Percentiles rank a stretch among this genome's conserved stretches.
Evolutionary conservation across 2,329 filamentous ascomycete genomes (phyloP).

Genomic region (Coniochaeta ligniaria): DNA sequence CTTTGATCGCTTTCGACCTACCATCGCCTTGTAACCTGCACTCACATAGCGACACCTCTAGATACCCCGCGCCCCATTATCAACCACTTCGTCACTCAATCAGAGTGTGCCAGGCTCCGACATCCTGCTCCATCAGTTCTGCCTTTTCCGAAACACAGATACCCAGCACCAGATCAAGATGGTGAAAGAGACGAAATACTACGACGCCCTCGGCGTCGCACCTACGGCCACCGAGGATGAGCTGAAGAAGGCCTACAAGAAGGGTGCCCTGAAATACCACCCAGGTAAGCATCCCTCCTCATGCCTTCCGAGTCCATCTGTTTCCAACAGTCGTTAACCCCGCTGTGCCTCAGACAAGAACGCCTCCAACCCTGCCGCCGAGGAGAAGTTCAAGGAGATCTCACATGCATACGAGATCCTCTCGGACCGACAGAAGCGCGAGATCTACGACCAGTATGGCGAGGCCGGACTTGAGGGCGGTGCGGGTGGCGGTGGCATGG

Average conservation of each 20-base stretch:
- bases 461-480: slow-evolving; percentile 93
- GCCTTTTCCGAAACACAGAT: neutral
- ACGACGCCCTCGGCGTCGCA: slow-evolving; percentile 70
- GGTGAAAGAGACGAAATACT: slow-evolving; percentile 41
- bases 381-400: slow-evolving; percentile 97
- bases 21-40: neutral
- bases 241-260: slow-evolving; percentile 87
- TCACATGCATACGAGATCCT: slow-evolving; percentile 94
- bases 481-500: slow-evolving; percentile 74
- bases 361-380: slow-evolving; percentile 82
- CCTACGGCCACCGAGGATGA: slow-evolving; percentile 76
- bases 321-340: neutral
- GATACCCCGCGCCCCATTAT: neutral
- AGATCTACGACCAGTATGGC: slow-evolving; percentile 93
- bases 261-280: slow-evolving; percentile 75
- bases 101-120: slow-evolving; percentile 6
- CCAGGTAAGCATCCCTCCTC: slow-evolving; percentile 53
- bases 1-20: neutral
- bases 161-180: slow-evolving; percentile 15
- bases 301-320: neutral
- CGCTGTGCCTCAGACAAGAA: slow-evolving; percentile 78
- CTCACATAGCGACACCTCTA: neutral
- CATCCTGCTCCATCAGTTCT: slow-evolving; percentile 2
- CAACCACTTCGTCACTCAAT: neutral
- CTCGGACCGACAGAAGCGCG: slow-evolving; percentile 84